Percentiles rank a stretch among this genome's conserved stretches.
Conservation (phyloP, 2,329 filamentous ascomycete genomes). For the Arthroderma sp. region DNA sequence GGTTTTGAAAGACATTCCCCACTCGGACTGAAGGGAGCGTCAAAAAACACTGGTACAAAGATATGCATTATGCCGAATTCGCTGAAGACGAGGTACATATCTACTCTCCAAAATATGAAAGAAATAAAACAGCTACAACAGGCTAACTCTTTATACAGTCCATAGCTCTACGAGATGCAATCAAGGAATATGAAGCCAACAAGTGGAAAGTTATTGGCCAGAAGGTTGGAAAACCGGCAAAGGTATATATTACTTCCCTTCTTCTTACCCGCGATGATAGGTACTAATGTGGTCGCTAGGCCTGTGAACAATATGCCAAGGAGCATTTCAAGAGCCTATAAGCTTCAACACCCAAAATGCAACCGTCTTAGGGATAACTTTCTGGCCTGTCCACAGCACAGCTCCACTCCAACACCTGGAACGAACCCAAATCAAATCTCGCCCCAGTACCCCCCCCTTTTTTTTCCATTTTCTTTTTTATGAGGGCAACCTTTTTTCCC, state of each 20-base stretch:
- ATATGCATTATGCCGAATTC: slow-evolving; percentile 99
- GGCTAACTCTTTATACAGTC: slow-evolving; percentile 21
- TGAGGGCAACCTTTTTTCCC: neutral
- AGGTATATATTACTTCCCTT: slow-evolving; percentile 42
- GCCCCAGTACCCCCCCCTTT: neutral
- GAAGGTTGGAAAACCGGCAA: slow-evolving; percentile 95
- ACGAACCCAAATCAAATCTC: neutral
- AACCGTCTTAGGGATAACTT: slow-evolving; percentile 1
- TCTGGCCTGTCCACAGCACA: slow-evolving; percentile 1
- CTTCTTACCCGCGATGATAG: slow-evolving; percentile 16
- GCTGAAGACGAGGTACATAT: slow-evolving; percentile 80
- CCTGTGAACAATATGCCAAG: slow-evolving; percentile 87
- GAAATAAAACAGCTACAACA: too few species aligned
- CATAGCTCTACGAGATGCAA: slow-evolving; percentile 63
- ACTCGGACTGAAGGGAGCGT: slow-evolving; percentile 90
- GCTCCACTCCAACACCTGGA: neutral
- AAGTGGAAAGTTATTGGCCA: slow-evolving; percentile 97
- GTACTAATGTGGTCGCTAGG: slow-evolving; percentile 37
- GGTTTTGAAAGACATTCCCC: slow-evolving; percentile 60
- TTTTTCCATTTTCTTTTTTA: neutral
- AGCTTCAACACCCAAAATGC: neutral
- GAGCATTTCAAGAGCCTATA: slow-evolving; percentile 60
- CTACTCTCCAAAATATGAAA: slow-evolving; percentile 16
- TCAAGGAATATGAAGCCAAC: slow-evolving; percentile 97
- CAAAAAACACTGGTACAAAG: slow-evolving; percentile 99